These are phyloP conservation scores for Graphiopsis chlorocephala DNA, from an alignment of 2,329 filamentous ascomycete species.

Conservation along the genomic window DNA sequence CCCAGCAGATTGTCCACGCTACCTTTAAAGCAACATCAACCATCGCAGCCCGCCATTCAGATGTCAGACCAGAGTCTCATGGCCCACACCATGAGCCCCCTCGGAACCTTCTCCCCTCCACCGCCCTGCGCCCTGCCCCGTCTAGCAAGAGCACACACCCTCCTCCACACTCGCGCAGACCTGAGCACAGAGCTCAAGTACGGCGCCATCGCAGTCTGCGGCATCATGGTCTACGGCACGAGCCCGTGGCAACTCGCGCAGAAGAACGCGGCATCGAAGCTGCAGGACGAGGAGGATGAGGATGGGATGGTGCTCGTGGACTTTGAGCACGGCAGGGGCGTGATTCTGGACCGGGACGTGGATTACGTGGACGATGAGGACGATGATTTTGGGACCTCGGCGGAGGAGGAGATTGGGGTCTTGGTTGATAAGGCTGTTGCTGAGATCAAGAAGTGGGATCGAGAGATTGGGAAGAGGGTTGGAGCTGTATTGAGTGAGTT, in stretches of 20 bases:
- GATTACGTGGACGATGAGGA: neutral
- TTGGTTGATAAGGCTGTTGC: neutral
- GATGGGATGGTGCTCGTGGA: neutral
- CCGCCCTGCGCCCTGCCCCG: neutral
- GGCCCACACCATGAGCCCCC: neutral
- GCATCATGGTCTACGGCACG: neutral
- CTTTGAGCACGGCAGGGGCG: neutral
- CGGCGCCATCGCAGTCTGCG: conserved; percentile 1
- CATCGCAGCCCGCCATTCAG: too few relatives aligned
- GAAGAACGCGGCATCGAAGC: neutral
- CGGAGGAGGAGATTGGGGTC: neutral
- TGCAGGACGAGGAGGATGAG: neutral
- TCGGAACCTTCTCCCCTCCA: neutral
- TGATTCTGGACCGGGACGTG: neutral
- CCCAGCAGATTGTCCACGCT: neutral
- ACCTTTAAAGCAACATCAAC: neutral
- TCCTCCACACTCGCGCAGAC: neutral
- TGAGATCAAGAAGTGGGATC: neutral
- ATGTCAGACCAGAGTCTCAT: neutral
- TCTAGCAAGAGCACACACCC: neutral
- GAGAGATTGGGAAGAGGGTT: neutral
- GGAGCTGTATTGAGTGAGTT: neutral
- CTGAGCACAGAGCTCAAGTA: neutral
- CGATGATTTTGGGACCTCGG: neutral
- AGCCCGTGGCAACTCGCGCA: neutral